Base-by-base conservation (phyloP, 495 filamentous ascomycete species). In the Talaromyces liani region DNA sequence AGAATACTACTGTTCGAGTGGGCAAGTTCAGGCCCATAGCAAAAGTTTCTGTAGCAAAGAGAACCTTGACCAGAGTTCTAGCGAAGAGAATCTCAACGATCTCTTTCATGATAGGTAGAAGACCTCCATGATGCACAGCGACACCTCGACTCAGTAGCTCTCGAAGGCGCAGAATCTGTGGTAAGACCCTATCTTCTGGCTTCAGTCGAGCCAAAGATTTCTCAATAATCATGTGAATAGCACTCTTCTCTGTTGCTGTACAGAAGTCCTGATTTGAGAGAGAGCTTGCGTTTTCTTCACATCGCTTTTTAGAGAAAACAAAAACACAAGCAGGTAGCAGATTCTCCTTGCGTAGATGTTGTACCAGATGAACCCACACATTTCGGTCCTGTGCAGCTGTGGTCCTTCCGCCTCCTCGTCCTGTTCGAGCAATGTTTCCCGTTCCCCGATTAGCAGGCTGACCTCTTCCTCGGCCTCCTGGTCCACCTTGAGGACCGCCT, bases 21-120 rank as follows among this genome's bases (percentile, higher is more conserved):
- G 94, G 94, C 62, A 98, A 77, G 69, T 98, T 98, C 22, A 98
- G 77, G 41, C 94, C 94, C 94, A 98, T 98, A 31, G 94, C 94
- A 74, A 98, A 98, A 0, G 94, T 98, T 72, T 98, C 94, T 0
- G 94, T 98, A 1, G 94, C 94, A 69, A 98, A 98, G 16, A 98
- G 83, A 14, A 98, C 89, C 73, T 98, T 98, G 33, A 98, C 95
- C 61, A 98, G 72, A 0, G 93, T 94, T 71, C 88, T 90, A 0
- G 94, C 94, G 69, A 98, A 98, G 25, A 98, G 76, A 62, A 98
- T 97, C 76, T 98, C 94, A 6, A 98, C 94, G 33, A 97, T 84
- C 75, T 98, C 94, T 75, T 98, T 98, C 64, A 98, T 93, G 70
- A 98, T 98, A 7, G 94, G 94, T 41, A 98, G 72, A 60, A 98